Evolutionary conservation across 139 green algal genomes (phyloP).

Genomic region (Micromonas pusilla): DNA sequence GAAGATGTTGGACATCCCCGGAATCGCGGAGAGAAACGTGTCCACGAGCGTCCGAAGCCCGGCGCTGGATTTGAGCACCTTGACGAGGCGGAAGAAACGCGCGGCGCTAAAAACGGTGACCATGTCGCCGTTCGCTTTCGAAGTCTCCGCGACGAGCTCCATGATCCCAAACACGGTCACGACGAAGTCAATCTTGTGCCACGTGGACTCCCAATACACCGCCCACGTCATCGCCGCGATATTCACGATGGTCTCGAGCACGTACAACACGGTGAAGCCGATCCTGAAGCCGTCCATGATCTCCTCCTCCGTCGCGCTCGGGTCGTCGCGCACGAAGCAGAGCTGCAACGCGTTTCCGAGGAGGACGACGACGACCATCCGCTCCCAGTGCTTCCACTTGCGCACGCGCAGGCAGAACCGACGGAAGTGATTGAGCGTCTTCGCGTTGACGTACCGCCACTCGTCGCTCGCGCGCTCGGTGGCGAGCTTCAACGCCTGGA

Average conservation of each 20-base stretch:
- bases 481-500: neutral
- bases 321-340: constrained; percentile 18
- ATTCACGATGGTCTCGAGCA: constrained; percentile 14
- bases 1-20: neutral
- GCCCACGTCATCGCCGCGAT: constrained; percentile 15
- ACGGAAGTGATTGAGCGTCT: neutral
- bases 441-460: neutral
- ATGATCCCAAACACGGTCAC: constrained; percentile 7
- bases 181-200: constrained; percentile 35
- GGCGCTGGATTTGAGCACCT: neutral
- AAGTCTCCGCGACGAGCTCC: neutral
- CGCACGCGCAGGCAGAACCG: neutral
- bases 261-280: constrained; percentile 22
- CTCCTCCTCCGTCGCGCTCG: constrained; percentile 9
- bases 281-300: neutral
- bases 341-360: constrained; percentile 23
- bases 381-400: neutral
- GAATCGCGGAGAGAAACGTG: neutral
- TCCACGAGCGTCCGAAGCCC: neutral
- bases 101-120: neutral
- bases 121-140: neutral
- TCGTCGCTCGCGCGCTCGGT: neutral
- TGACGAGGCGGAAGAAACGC: constrained; percentile 1
- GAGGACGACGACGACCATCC: constrained; percentile 13
- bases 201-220: constrained; percentile 23